These are phyloP conservation scores for Graphilbum fragrans DNA, from an alignment of 2,329 filamentous ascomycete genomes.

Conservation along the genomic window DNA sequence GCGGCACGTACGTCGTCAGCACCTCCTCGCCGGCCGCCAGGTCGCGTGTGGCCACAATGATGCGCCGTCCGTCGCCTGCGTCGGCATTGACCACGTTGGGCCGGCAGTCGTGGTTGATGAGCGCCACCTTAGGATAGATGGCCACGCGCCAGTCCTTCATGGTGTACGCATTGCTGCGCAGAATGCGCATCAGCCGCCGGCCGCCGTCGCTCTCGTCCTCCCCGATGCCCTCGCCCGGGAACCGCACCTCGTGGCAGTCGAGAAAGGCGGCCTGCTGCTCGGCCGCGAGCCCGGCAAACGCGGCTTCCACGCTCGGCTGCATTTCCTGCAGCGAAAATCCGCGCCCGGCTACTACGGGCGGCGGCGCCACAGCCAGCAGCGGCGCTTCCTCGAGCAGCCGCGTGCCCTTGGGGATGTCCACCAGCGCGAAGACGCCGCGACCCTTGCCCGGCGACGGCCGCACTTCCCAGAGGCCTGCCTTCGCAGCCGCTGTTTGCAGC, in stretches of 20 bases:
- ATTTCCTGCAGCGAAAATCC: conserved; percentile 21
- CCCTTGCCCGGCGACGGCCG: conserved; percentile 21
- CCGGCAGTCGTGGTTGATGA: conserved; percentile 27
- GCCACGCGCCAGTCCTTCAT: conserved; percentile 9
- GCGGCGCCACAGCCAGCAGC: conserved; percentile 19
- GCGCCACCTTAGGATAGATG: conserved; percentile 21
- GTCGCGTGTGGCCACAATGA: conserved; percentile 20
- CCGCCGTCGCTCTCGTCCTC: conserved; percentile 1
- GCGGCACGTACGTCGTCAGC: conserved; percentile 22
- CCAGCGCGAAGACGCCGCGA: conserved; percentile 26
- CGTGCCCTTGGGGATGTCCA: conserved; percentile 21
- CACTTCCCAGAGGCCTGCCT: conserved; percentile 8
- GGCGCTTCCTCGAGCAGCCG: conserved; percentile 26
- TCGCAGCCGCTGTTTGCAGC: no score
- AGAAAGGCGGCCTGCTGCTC: conserved; percentile 17
- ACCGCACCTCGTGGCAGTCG: conserved; percentile 16
- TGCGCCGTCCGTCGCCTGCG: conserved; percentile 12
- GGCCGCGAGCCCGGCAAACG: conserved; percentile 9
- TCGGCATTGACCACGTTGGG: conserved; percentile 21
- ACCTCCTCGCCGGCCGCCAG: conserved; percentile 23
- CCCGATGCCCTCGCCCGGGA: conserved; percentile 10
- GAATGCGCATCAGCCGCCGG: conserved; percentile 17
- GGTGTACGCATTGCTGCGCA: conserved; percentile 28
- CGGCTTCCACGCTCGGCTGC: conserved; percentile 16
- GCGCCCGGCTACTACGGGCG: conserved; percentile 14